A percentile compares a stretch with the other conserved stretches of the same genome.
Conservation (phyloP, 2,329 filamentous ascomycete genomes). For the Pseudogymnoascus sp. region DNA sequence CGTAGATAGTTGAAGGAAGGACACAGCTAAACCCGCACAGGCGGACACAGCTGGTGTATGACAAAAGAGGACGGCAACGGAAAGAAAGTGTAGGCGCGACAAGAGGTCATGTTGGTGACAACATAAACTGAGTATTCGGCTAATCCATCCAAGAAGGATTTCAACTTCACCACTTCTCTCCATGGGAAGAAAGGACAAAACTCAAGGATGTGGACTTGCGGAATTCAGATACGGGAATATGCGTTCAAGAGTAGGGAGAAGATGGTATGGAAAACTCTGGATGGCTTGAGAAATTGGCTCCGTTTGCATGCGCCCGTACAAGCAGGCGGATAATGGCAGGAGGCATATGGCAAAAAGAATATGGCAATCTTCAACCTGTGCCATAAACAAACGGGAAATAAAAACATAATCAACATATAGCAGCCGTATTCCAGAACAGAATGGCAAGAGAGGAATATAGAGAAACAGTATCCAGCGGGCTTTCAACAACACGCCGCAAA, state of each 20-base stretch:
- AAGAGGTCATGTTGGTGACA: background rate
- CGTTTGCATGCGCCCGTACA: background rate
- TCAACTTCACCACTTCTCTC: background rate
- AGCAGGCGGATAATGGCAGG: background rate
- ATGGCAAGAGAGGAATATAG: background rate
- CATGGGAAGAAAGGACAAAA: background rate
- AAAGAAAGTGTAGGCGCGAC: background rate
- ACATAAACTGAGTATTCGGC: background rate
- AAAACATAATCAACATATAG: background rate
- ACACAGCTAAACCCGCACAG: background rate
- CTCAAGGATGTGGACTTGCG: background rate
- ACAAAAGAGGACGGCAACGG: background rate
- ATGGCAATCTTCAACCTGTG: too few relatives aligned
- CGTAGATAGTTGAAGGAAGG: background rate
- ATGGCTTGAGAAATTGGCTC: background rate
- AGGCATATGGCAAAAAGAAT: background rate
- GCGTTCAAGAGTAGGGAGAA: background rate
- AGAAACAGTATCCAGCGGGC: background rate
- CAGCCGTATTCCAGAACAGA: background rate
- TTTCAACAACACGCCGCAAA: background rate
- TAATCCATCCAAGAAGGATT: background rate
- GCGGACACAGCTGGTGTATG: background rate
- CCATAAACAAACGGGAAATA: background rate
- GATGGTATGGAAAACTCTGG: background rate
- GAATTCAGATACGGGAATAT: background rate